Base-by-base conservation (phyloP, 768 basidiomycete genomes). In the Galerina sulciceps region DNA sequence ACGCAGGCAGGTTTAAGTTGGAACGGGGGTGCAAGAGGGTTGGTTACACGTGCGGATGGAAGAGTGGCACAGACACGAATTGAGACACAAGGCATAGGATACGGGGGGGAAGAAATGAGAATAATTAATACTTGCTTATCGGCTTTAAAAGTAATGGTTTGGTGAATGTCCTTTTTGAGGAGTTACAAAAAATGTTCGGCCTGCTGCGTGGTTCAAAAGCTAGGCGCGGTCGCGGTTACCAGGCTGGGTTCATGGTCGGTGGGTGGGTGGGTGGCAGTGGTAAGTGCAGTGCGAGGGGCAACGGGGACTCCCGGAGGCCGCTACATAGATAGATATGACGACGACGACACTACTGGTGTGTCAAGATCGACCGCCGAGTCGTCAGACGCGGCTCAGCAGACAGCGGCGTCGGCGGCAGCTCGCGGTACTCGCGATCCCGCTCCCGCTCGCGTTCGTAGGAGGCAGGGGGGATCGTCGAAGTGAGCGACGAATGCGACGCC, bases 391-490 rank as follows among this genome's bases (percentile, higher is more conserved):
- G 70, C 57, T 81, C 82, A 18, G 76, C 75, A 15, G 80, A 76
- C 13, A 82, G 62, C 17, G 82, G 73, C 10, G 78, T 72, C n/a
- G 80, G 73, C 44, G 84, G 77, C 47, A 82, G 47, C 22, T 68
- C 74, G 42, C 68, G 65, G 31, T 59, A 62, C 23, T 74, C 73
- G 37, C 82, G 75, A 22, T 84, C 83, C 47, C 79, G 76, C n/a
- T 79, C 81, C 59, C 77, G 76, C 44, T 85, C 84, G 61, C 85
- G 78, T 68, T 87, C 85, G 67, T 80, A 87, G 0, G 84, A 65
- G 11, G 58, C 61, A 11, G 59, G 53, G 10, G 59, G 42, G 35
- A 60, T 42, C 10, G 52, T 65, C 40, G 74, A 60, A 3, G 53
- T 51, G 13, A 60, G 18, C 4, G 59, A 55, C 13, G 53, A 55